phyloP scores from a whole-genome alignment of 148 eudicot species.

The Linanthus parryae region DNA sequence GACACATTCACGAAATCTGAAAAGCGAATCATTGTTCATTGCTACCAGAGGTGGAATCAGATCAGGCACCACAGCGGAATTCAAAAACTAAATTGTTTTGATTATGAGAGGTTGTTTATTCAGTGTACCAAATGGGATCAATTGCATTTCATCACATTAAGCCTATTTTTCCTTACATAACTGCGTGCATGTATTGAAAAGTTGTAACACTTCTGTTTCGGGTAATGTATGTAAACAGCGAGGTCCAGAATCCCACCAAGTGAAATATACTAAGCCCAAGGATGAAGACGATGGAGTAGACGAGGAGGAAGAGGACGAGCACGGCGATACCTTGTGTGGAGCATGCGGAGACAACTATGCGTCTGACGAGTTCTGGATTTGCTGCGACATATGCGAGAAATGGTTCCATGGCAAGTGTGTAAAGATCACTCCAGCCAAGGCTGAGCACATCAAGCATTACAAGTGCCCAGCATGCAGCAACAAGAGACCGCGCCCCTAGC shows the following conservation, averaged over 20 bases:
- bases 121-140: too few relatives aligned
- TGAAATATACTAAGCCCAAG: conserved; percentile 14
- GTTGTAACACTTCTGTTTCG: not conserved
- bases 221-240: conserved; percentile 8
- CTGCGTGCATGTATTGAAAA: not conserved
- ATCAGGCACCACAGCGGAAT: too few relatives aligned
- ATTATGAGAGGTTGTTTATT: too few relatives aligned
- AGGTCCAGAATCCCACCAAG: conserved; percentile 15
- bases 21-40: too few relatives aligned
- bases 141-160: not conserved
- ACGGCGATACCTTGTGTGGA: conserved; percentile 54
- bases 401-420: conserved; percentile 73
- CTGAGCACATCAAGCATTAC: conserved; percentile 66
- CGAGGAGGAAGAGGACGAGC: conserved; percentile 53
- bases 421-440: conserved; percentile 59
- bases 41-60: too few relatives aligned
- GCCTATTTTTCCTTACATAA: too few relatives aligned
- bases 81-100: too few relatives aligned
- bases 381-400: conserved; percentile 58
- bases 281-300: conserved; percentile 37
- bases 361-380: conserved; percentile 61
- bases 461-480: conserved; percentile 56
- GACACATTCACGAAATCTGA: too few relatives aligned
- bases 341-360: conserved; percentile 54
- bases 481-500: conserved; percentile 41